Base-by-base conservation (phyloP, 768 basidiomycete genomes). In the Hygrocybe punicea region DNA sequence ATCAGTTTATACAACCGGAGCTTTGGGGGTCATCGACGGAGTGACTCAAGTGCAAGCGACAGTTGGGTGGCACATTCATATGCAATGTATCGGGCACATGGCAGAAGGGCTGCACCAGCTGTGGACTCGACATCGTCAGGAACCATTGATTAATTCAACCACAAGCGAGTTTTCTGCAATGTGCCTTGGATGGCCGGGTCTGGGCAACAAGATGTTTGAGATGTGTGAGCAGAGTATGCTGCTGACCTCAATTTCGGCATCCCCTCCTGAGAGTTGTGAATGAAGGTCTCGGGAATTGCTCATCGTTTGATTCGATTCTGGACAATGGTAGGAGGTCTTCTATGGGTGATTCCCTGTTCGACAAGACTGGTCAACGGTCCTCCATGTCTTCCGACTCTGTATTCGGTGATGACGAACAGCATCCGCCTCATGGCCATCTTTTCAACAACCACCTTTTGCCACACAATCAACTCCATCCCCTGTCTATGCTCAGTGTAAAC, bases 141-240 rank as follows among this genome's bases (percentile, higher is more conserved):
- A 87, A 24, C 62, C 68, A 34, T 89, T 87, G 0, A 66, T 79
- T 1, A 89, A 91, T 59, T 91, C 89, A 0, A 68, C 83, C 34
- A 69, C 78, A 64, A 91, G 86, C 61, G 84, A 87, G 46, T 81
- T 80, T 59, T 84, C 87, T 11, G 76, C 71, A 3, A 69, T 75
- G 61, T 73, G 79, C n/a, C 69, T 87, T 1, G 83, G 79, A 2
- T 80, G 90, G 9, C 91, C 91, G 1, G 88, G 85, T 2, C 67
- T 92, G 4, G 90, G 91, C 1, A 90, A 93, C 69, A 93, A 91
- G 79, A 93, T 93, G 91, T 88, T 93, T 60, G 84, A 87, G 36
- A 84, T 77, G 11, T 66, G 65, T 6, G 82, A 82, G 35, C 78
- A 76, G 47, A 80, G 78, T 1, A 76, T 80, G 58, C 81, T 85